phyloP scores from a whole-genome alignment of 768 basidiomycete genomes.

The Ramaria sp. region DNA sequence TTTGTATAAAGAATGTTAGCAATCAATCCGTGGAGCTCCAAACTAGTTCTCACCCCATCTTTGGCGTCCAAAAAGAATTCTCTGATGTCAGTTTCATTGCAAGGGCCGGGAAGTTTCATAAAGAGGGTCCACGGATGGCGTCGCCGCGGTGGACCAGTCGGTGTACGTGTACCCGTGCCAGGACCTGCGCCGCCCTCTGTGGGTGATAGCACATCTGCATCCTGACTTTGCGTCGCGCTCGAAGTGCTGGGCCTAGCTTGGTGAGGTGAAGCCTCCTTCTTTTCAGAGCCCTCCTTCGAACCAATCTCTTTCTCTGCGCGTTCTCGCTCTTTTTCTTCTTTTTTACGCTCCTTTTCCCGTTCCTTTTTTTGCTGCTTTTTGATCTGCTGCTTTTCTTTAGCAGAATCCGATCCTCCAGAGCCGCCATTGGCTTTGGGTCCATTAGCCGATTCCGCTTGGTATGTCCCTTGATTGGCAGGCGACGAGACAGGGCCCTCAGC shows the following conservation, averaged over 20 bases:
- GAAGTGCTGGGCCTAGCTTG: constrained; percentile 16
- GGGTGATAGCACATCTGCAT: constrained; percentile 7
- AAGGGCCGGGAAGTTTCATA: constrained; percentile 48
- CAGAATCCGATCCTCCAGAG: constrained; percentile 26
- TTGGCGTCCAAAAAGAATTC: constrained; percentile 71
- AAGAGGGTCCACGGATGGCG: constrained; percentile 76
- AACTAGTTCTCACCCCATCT: constrained; percentile 41
- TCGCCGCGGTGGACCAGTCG: constrained; percentile 40
- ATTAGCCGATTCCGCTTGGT: constrained; percentile 8
- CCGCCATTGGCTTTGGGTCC: constrained; percentile 16
- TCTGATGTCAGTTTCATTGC: constrained; percentile 54
- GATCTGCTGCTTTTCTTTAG: constrained; percentile 34
- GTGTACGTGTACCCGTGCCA: constrained; percentile 59
- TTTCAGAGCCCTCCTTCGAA: constrained; percentile 23
- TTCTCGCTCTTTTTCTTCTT: constrained; percentile 50
- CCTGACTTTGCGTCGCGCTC: constrained; percentile 13
- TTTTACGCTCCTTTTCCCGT: constrained; percentile 48
- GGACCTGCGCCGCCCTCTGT: constrained; percentile 29
- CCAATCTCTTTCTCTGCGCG: constrained; percentile 30
- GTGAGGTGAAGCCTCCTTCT: constrained; percentile 14
- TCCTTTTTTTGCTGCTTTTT: constrained; percentile 39
- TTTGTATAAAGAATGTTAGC: neutral
- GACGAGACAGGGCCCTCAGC: constrained; percentile 27
- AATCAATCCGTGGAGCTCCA: constrained; percentile 3
- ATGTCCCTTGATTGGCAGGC: constrained; percentile 15